Percentiles rank a stretch among this genome's conserved stretches.
phyloP scores from a whole-genome alignment of 2,329 filamentous ascomycete genomes.

The Aspergillus glaucus region DNA sequence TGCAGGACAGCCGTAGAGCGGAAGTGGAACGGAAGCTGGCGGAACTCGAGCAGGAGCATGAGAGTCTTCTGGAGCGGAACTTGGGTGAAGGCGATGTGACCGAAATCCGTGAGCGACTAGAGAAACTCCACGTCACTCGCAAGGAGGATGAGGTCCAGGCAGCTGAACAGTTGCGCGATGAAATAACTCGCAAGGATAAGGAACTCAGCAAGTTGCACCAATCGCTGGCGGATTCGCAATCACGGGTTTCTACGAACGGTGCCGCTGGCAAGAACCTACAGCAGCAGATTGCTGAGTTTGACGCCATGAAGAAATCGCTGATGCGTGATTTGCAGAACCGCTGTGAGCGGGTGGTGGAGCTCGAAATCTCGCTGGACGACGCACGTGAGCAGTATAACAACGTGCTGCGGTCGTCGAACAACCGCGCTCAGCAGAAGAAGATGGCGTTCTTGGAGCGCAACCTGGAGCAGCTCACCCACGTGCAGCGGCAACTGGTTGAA shows the following conservation, averaged over 20 bases:
- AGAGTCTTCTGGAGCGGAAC: conserved; percentile 72
- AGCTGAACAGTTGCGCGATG: conserved; percentile 68
- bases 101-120: conserved; percentile 73
- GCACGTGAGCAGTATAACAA: conserved; percentile 99
- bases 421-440: conserved; percentile 99
- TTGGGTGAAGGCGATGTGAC: conserved; percentile 72
- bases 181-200: conserved; percentile 68
- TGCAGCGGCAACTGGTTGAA: conserved; percentile 94
- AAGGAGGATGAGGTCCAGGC: conserved; percentile 67
- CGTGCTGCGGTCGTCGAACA: conserved; percentile 91
- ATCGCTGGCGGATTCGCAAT: conserved; percentile 66
- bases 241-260: conserved; percentile 53
- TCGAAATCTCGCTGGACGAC: conserved; percentile 95
- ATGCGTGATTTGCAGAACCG: conserved; percentile 99
- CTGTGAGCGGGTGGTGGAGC: conserved; percentile 94
- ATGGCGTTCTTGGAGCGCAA: conserved; percentile 99
- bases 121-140: conserved; percentile 68
- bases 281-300: conserved; percentile 97
- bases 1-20: conserved; percentile 57
- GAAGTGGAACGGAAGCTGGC: conserved; percentile 73
- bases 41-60: conserved; percentile 73
- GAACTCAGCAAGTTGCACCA: conserved; percentile 77
- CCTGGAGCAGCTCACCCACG: conserved; percentile 92
- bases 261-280: conserved; percentile 71
- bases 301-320: conserved; percentile 98